Conservation (phyloP, 805 yeast genomes). For the Candida arabinofermentans region DNA sequence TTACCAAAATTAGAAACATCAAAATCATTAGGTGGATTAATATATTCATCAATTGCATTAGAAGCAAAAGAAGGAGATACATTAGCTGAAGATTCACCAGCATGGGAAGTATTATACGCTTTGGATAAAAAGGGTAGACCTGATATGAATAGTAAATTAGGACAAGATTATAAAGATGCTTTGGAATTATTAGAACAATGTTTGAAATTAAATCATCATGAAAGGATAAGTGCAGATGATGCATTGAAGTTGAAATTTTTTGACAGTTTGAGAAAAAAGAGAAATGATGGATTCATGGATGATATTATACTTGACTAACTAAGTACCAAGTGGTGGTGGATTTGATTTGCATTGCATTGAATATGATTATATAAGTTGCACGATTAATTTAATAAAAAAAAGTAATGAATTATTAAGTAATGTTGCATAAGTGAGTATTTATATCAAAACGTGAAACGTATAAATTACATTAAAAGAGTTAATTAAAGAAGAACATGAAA, state of each 20-base stretch:
- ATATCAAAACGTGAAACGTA: no score
- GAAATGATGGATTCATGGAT: slow-evolving; percentile 16
- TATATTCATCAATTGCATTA: slow-evolving; percentile 37
- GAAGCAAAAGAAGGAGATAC: slow-evolving; percentile 54
- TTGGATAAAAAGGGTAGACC: slow-evolving; percentile 40
- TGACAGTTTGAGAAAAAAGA: slow-evolving; percentile 30
- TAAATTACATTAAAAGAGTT: no score
- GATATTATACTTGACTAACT: slow-evolving; percentile 24
- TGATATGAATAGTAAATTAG: slow-evolving; percentile 30
- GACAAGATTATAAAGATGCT: slow-evolving; percentile 41
- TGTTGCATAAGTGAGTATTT: no score
- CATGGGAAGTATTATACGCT: slow-evolving; percentile 55
- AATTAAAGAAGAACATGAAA: no score
- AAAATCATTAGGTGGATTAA: slow-evolving; percentile 37
- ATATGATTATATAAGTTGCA: no score
- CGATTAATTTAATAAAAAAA: no score
- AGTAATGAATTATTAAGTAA: no score
- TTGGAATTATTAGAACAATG: slow-evolving; percentile 54
- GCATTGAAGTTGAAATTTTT: slow-evolving; percentile 59
- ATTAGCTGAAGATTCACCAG: slow-evolving; percentile 68
- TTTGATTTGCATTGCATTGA: no score
- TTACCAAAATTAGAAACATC: slow-evolving; percentile 46
- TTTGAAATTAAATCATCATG: slow-evolving; percentile 53
- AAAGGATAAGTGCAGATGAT: slow-evolving; percentile 55
- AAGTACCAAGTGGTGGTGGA: no score